These are phyloP conservation scores for Chrysoporthe austroafricana DNA, from an alignment of 2,329 filamentous ascomycete genomes.

Conservation along the genomic window DNA sequence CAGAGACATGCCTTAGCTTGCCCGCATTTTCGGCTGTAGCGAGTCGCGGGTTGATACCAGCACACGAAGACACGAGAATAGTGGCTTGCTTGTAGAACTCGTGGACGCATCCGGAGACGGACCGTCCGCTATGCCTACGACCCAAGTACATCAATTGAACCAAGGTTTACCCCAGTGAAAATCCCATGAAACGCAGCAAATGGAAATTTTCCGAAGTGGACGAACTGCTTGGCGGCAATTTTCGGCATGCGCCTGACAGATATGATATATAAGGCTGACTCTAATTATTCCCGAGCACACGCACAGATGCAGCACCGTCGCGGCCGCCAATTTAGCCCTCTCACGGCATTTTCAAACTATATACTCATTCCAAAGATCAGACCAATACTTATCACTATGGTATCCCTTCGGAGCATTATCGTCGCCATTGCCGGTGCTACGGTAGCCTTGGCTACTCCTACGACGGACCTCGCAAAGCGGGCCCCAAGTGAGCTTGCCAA, in stretches of 20 bases:
- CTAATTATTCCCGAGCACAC: not conserved
- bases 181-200: not conserved
- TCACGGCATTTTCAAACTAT: not conserved
- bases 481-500: conserved; percentile 11
- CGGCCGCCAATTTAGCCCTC: not conserved
- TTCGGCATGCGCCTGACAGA: not conserved
- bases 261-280: conserved; percentile 1
- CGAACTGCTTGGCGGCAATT: not conserved
- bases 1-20: not conserved
- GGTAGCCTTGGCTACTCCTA: conserved; percentile 12
- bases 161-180: not conserved
- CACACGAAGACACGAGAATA: not conserved
- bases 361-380: not conserved
- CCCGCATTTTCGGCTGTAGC: not conserved
- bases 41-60: not conserved
- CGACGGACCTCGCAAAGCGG: conserved; percentile 13
- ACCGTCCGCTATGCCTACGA: not conserved
- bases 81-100: not conserved
- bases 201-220: not conserved
- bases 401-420: conserved; percentile 13
- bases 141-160: not conserved
- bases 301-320: not conserved
- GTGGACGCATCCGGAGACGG: not conserved
- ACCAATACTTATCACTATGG: not conserved
- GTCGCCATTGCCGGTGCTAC: conserved; percentile 9